These are phyloP conservation scores for Metarhizium humberi DNA, from an alignment of 2,329 filamentous ascomycete species.

Conservation along the genomic window DNA sequence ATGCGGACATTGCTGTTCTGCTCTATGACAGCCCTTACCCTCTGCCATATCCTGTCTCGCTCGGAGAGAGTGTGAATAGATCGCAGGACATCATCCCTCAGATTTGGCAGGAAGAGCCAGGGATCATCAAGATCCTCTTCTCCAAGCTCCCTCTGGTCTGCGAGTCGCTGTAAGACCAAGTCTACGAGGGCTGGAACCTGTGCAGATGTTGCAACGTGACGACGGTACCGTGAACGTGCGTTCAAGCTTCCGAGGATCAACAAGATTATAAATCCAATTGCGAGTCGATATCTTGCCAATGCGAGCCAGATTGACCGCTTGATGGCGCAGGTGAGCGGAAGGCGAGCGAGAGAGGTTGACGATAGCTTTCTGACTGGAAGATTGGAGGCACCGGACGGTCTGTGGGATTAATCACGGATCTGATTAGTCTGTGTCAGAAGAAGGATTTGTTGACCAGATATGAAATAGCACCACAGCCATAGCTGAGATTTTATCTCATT, in stretches of 20 bases:
- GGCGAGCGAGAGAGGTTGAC: slow-evolving; percentile 81
- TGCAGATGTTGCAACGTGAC: slow-evolving; percentile 54
- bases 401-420: slow-evolving; percentile 63
- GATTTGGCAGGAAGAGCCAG: slow-evolving; percentile 78
- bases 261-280: slow-evolving; percentile 59
- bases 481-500: neutral
- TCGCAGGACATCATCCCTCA: slow-evolving; percentile 83
- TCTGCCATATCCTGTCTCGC: slow-evolving; percentile 74
- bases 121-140: slow-evolving; percentile 58
- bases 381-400: slow-evolving; percentile 56
- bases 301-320: slow-evolving; percentile 68
- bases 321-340: slow-evolving; percentile 79
- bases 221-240: slow-evolving; percentile 52
- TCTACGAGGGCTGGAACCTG: slow-evolving; percentile 77
- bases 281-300: slow-evolving; percentile 78
- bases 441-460: slow-evolving; percentile 7
- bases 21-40: slow-evolving; percentile 78
- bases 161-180: slow-evolving; percentile 73
- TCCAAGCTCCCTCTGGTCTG: slow-evolving; percentile 75
- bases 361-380: slow-evolving; percentile 57
- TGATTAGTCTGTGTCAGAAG: slow-evolving; percentile 74
- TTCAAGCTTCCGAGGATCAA: slow-evolving; percentile 47
- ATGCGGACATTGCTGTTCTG: slow-evolving; percentile 86
- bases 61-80: slow-evolving; percentile 68
- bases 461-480: neutral